A percentile compares a stretch with the other conserved stretches of the same genome.
These are phyloP conservation scores for Solanum chacoense DNA, from an alignment of 305 asterid species.

Conservation along the genomic window DNA sequence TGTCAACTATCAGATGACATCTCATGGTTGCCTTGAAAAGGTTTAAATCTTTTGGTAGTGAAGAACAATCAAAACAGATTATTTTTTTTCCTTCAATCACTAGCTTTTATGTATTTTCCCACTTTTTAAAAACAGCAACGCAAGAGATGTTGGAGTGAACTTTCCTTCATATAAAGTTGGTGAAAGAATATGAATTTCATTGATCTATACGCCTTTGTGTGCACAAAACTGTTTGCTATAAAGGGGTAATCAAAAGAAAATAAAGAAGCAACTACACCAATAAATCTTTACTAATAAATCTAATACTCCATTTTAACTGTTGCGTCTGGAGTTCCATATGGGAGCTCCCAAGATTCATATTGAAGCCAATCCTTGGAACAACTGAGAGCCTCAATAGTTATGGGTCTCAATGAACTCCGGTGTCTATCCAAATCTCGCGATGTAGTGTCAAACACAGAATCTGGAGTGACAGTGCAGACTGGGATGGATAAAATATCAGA, in stretches of 20 bases:
- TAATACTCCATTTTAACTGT: slow-evolving; percentile 23
- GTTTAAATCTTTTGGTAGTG: background rate
- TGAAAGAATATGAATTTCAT: slow-evolving; percentile 4
- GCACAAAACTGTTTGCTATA: slow-evolving; percentile 2
- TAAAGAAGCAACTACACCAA: background rate
- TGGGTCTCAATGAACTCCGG: slow-evolving; percentile 35
- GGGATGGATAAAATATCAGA: slow-evolving; percentile 66
- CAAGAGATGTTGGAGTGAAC: background rate
- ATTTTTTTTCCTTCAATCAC: background rate
- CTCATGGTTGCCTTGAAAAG: background rate
- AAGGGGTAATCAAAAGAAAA: background rate
- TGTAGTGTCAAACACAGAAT: slow-evolving; percentile 43
- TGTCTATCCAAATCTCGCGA: slow-evolving; percentile 33
- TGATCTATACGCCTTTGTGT: slow-evolving; percentile 8
- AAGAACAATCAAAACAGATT: background rate
- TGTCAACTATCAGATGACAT: background rate
- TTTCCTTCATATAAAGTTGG: background rate
- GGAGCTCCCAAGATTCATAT: slow-evolving; percentile 17
- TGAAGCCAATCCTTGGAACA: slow-evolving; percentile 79
- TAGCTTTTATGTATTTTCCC: background rate
- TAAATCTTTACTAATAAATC: background rate
- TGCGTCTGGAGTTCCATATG: slow-evolving; percentile 6
- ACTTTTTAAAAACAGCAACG: background rate
- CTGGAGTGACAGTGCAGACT: slow-evolving; percentile 36
- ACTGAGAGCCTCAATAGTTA: slow-evolving; percentile 47